Conservation (phyloP, 1,284 basidiomycete genomes). For the Coniferiporia weirii region DNA sequence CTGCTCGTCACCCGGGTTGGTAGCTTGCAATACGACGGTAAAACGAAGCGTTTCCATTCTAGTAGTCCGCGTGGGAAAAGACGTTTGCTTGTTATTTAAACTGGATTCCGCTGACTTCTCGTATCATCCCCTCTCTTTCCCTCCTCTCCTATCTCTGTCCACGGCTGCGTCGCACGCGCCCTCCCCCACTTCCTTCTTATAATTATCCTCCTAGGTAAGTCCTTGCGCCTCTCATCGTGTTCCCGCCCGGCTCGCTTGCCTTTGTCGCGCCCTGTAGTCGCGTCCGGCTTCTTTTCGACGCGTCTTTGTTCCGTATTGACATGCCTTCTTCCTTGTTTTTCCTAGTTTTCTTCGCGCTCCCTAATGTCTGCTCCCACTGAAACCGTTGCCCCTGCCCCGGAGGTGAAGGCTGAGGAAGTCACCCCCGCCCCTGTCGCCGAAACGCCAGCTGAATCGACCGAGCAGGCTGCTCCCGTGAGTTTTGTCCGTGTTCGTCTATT, state of each 20-base stretch:
- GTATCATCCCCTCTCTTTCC: constrained; percentile 45
- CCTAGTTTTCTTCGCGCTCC: constrained; percentile 45
- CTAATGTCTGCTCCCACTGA: constrained; percentile 76
- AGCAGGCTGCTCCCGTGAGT: constrained; percentile 19
- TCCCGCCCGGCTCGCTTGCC: background rate
- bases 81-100: background rate
- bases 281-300: background rate
- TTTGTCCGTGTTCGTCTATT: constrained; percentile 21
- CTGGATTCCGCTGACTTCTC: constrained; percentile 16
- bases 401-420: constrained; percentile 11
- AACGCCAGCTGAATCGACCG: constrained; percentile 27
- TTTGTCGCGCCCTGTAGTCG: background rate
- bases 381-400: constrained; percentile 35
- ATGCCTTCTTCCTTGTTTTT: constrained; percentile 21
- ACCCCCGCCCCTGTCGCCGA: constrained; percentile 31
- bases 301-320: constrained; percentile 17
- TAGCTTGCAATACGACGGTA: too few species aligned
- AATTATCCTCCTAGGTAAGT: constrained; percentile 21
- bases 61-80: too few species aligned
- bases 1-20: too few species aligned
- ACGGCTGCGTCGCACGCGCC: constrained; percentile 49
- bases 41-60: too few species aligned
- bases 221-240: constrained; percentile 22
- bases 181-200: constrained; percentile 25
- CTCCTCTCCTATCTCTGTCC: constrained; percentile 34